Evolutionary conservation across 2,329 filamentous ascomycete species (phyloP), one percentile per base, ranked within the genome.

Genomic region (Diaporthe amygdali): DNA sequence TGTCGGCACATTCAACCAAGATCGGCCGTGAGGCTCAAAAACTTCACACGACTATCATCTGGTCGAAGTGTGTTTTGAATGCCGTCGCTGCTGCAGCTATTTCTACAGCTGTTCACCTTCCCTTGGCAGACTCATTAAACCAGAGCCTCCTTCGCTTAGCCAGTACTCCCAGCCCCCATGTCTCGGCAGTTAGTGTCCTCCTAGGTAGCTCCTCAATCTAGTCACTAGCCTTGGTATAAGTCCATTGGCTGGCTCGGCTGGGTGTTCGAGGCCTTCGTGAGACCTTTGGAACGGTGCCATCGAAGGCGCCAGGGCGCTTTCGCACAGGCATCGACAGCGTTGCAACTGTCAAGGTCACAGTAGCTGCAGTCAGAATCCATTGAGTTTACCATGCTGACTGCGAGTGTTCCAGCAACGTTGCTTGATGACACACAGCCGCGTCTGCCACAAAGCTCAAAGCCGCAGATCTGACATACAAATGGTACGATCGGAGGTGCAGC

Each of bases 11-110:
- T 37, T 49, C 22, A 30, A 17, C 20, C 41, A 49, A 34, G 59
- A 64, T 64, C 59, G 41, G 20, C 41, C 30, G 20, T 64, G 59
- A 64, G 59, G 59, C 59, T 64, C 59, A 64, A 64, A 64, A 64
- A n/a, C 14, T 5, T n/a, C 59, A 17, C 30, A 37, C 44, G 27
- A 47, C 30, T 63, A 44, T 34, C 30, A 30, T 9, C 17, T 25
- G 41, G 41, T 63, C 41, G 37, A 25, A 30, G 34, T 25, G 30
- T 15, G 30, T 27, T 44, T 25, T 14, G 20, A 64, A 30, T 14
- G 20, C 20, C 12, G 30, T 47, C n/a, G 6, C 27, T 47, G 56
- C 41, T 8, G 3, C 37, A 39, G 15, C 37, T 39, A 14, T 14
- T 39, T 39, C 3, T 39, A 3, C 15, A 39, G 37, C 10, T 14